Evolutionary conservation across 805 yeast species (phyloP), one percentile per base, ranked within the genome.

Genomic region (Kodamaea fukazawae): DNA sequence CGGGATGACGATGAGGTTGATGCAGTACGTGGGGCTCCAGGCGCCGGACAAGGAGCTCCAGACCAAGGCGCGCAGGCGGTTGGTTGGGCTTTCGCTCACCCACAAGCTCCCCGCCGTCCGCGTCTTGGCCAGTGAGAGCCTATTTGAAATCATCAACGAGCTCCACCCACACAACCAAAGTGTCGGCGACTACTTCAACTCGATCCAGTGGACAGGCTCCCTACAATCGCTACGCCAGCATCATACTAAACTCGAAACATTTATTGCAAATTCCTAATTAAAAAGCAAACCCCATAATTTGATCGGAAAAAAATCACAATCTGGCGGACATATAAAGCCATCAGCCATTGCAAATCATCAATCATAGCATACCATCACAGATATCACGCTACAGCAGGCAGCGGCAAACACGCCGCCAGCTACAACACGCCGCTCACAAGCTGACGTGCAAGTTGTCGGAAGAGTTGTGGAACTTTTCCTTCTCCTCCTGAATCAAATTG

Each of bases 1-100:
- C 1, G 48, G 56, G 0, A 48, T 65, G 10, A 71, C 73, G 0
- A 51, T 79, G 4, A 58, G 64, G 36, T 45, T 78, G 0, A 72
- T 81, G 45, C 71, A 70, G 4, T 60, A 61, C 31, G 34, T 32
- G 14, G 5, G 7, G 8, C 23, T 20, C 8, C 23, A 20, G 23
- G 23, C 23, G 8, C 23, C 23, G 8, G 13, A 43, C n/a, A 12
- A 3, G 31, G 42, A 36, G 10, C 14, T 51, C 12, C 38, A 38
- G 29, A 3, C 16, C 2, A 53, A 49, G 48, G 42, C 53, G 9
- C 31, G 46, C 8, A 29, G 30, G 22, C 45, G 57, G 51, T 44
- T 58, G 33, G 40, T 49, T 18, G 60, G 61, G 58, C 40, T 64
- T 27, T 52, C 59, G 6, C 12, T 25, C 11, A 53, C 45, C 12